These are phyloP conservation scores for Podospora pseudoanserina DNA, from an alignment of 495 filamentous ascomycete species.

Conservation along the genomic window DNA sequence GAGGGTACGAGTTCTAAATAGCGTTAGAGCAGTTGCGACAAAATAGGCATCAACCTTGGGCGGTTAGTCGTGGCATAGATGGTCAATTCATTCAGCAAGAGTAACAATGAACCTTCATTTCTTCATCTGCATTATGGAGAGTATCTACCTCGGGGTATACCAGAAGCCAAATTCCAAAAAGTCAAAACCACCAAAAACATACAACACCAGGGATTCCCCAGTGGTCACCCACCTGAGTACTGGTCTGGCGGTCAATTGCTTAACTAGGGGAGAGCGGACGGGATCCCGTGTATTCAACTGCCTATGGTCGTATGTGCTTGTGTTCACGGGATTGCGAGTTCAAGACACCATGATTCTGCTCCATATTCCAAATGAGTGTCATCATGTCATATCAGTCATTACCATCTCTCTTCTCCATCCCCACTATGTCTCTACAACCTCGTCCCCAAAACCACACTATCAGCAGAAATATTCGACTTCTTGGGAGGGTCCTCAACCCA, in stretches of 20 bases:
- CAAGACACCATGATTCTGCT: neutral
- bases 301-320: neutral
- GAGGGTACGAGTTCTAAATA: too few relatives aligned
- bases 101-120: neutral
- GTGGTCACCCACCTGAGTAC: conserved; percentile 4
- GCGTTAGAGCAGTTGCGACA: too few relatives aligned
- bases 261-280: conserved; percentile 51
- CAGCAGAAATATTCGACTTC: conserved; percentile 5
- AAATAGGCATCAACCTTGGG: too few relatives aligned
- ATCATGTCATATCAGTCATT: neutral
- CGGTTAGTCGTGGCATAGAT: too few relatives aligned
- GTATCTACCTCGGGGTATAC: neutral
- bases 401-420: neutral
- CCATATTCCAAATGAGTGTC: neutral
- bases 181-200: neutral
- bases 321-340: neutral
- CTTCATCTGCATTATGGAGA: neutral
- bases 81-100: too few relatives aligned
- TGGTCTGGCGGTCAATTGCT: conserved; percentile 13
- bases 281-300: conserved; percentile 36
- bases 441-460: neutral
- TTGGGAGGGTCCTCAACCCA: conserved; percentile 20
- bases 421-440: neutral
- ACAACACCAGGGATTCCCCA: conserved; percentile 5
- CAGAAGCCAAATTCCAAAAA: neutral